phyloP scores from a whole-genome alignment of 352 stramenopile genomes.

The Thalassiosira sp. region DNA sequence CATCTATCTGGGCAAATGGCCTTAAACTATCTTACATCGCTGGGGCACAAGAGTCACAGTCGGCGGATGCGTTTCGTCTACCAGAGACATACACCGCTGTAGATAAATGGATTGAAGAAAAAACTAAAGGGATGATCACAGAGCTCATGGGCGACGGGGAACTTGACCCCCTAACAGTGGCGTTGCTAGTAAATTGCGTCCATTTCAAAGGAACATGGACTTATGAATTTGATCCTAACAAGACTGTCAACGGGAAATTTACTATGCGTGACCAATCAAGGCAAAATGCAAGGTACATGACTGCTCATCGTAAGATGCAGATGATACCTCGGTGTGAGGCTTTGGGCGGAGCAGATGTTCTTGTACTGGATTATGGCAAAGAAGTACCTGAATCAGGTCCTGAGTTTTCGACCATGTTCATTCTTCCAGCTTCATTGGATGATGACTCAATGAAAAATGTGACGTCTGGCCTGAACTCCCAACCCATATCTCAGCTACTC shows the following conservation, averaged over 20 bases:
- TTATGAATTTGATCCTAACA: slow-evolving; percentile 27
- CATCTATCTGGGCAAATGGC: slow-evolving; percentile 30
- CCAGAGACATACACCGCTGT: slow-evolving; percentile 31
- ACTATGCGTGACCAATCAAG: background rate
- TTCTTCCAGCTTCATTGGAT: slow-evolving; percentile 23
- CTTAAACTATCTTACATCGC: slow-evolving; percentile 31
- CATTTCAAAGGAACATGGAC: slow-evolving; percentile 54
- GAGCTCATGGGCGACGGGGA: slow-evolving; percentile 33
- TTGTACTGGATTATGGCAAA: slow-evolving; percentile 43
- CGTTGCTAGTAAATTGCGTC: slow-evolving; percentile 42
- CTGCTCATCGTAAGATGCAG: slow-evolving; percentile 23
- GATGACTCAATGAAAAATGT: slow-evolving; percentile 24
- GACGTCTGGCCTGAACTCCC: slow-evolving; percentile 10
- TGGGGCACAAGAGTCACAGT: slow-evolving; percentile 4
- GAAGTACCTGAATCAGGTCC: background rate
- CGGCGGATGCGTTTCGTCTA: slow-evolving; percentile 17
- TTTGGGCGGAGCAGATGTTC: slow-evolving; percentile 19
- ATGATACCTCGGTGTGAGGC: background rate
- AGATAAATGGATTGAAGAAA: slow-evolving; percentile 37
- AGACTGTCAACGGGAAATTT: slow-evolving; percentile 30
- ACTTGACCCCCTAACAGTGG: slow-evolving; percentile 18
- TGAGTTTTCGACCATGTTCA: slow-evolving; percentile 37
- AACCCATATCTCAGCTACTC: slow-evolving; percentile 15
- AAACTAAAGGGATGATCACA: slow-evolving; percentile 40
- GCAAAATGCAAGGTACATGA: slow-evolving; percentile 27